These are phyloP conservation scores for Asclepias syriaca DNA, from an alignment of 257 asterid genomes.

Conservation along the genomic window DNA sequence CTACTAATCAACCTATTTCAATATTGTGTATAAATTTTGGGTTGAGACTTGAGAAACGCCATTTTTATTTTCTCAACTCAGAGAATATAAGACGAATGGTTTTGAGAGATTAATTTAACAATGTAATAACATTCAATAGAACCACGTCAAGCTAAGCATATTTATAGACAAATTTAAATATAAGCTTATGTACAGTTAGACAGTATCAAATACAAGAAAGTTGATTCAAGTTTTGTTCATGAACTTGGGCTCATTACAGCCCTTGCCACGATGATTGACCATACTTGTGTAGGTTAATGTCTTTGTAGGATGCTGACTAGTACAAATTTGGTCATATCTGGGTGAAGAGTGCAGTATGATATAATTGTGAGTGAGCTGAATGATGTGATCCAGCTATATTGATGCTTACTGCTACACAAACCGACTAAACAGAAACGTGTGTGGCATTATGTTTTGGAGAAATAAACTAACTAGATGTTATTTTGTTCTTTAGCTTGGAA, in stretches of 20 bases:
- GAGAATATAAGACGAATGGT: no score
- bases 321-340: neutral
- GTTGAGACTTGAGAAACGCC: no score
- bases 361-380: neutral
- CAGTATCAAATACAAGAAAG: neutral
- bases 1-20: neutral
- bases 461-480: neutral
- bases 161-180: no score
- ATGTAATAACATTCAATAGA: no score
- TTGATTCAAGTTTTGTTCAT: neutral
- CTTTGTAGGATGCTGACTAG: neutral
- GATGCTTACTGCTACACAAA: no score
- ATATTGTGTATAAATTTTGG: no score
- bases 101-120: neutral
- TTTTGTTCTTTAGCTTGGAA: neutral
- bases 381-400: no score
- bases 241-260: neutral
- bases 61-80: no score
- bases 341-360: neutral
- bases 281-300: neutral
- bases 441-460: neutral
- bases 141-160: no score
- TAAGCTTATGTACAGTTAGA: no score
- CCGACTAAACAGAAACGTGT: neutral
- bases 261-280: neutral